These are phyloP conservation scores for Acanthamoeba lenticulata DNA, from an alignment of 208 protist species.

Conservation along the genomic window DNA sequence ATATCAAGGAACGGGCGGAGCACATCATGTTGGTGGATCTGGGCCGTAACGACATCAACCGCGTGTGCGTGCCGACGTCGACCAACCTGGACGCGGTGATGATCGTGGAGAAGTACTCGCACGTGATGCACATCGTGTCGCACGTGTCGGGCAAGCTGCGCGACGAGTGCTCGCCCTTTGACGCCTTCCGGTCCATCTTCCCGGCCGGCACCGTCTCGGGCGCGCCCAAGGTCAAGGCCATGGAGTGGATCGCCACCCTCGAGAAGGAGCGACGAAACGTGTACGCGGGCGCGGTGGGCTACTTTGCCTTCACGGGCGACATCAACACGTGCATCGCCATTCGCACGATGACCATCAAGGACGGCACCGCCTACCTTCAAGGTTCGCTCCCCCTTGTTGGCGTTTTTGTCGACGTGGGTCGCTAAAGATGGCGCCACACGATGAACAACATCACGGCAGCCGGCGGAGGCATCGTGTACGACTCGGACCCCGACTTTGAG, in stretches of 20 bases:
- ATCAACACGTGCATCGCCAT: constrained; percentile 84
- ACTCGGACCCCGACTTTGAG: constrained; percentile 76
- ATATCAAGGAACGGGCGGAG: constrained; percentile 81
- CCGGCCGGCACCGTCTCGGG: constrained; percentile 83
- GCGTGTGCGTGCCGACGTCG: constrained; percentile 69
- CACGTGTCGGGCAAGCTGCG: constrained; percentile 70
- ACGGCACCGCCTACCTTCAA: constrained; percentile 70
- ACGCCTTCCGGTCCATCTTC: constrained; percentile 84
- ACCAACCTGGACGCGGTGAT: constrained; percentile 75
- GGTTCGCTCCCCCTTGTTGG: not conserved
- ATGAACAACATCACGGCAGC: too few relatives aligned
- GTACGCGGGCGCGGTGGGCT: constrained; percentile 81
- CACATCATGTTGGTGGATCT: constrained; percentile 86
- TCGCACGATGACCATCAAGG: constrained; percentile 73
- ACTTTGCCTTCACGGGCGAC: constrained; percentile 71
- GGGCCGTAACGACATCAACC: constrained; percentile 80
- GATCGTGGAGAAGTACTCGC: constrained; percentile 79
- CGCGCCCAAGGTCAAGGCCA: constrained; percentile 80
- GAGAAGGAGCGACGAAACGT: constrained; percentile 73
- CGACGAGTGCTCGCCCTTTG: constrained; percentile 71
- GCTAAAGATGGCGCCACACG: not conserved
- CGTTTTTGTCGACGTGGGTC: not conserved
- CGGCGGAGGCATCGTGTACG: constrained; percentile 82
- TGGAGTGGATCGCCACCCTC: constrained; percentile 79
- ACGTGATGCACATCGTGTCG: constrained; percentile 85